Evolutionary conservation across 768 basidiomycete genomes (phyloP).

Genomic region (Daedaleopsis sinensis): DNA sequence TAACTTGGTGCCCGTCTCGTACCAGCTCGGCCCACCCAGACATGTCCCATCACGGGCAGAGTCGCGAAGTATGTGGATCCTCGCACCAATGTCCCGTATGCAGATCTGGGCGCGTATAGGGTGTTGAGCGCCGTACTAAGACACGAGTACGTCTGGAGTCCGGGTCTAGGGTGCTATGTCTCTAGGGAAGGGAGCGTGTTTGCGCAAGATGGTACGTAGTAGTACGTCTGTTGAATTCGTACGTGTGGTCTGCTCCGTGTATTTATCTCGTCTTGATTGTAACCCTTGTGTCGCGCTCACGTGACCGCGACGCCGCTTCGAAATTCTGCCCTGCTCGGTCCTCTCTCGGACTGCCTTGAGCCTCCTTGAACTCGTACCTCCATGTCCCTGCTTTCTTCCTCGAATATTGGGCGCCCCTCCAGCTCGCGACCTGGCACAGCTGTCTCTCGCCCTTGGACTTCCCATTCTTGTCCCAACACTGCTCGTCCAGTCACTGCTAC

Average conservation of each 20-base stretch:
- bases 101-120: slow-evolving; percentile 65
- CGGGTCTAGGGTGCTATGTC: slow-evolving; percentile 46
- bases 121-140: slow-evolving; percentile 61
- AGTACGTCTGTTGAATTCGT: neutral
- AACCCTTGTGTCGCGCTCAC: neutral
- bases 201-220: neutral
- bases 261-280: no score
- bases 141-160: slow-evolving; percentile 73
- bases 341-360: neutral
- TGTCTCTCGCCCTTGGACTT: slow-evolving; percentile 52
- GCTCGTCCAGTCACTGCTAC: slow-evolving; percentile 69
- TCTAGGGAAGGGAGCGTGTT: slow-evolving; percentile 24
- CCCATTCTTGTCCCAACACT: slow-evolving; percentile 56
- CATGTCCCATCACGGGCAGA: slow-evolving; percentile 79
- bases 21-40: slow-evolving; percentile 64
- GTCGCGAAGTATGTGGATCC: slow-evolving; percentile 83
- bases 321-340: no score
- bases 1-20: neutral
- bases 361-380: neutral
- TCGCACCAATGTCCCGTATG: slow-evolving; percentile 76
- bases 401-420: neutral
- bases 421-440: slow-evolving; percentile 28
- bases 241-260: no score
- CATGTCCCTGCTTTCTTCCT: slow-evolving; percentile 14
- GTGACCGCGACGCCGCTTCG: neutral